Evolutionary conservation across 73 alveolate genomes (phyloP).

Genomic region (Stentor coeruleus): DNA sequence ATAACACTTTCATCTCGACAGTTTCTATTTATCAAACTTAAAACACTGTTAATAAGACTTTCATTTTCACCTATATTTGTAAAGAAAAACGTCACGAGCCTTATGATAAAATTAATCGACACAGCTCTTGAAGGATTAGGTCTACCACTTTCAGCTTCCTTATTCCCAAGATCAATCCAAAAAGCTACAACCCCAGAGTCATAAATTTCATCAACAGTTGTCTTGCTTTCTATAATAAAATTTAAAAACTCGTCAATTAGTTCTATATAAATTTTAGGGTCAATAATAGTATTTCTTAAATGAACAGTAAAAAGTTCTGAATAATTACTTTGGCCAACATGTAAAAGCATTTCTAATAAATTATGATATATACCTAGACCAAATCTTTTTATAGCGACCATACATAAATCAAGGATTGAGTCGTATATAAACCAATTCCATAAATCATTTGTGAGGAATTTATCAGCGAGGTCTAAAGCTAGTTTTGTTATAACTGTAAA

Average conservation of each 20-base stretch:
- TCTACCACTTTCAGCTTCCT: slow-evolving; percentile 32
- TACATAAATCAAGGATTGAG: slow-evolving; percentile 60
- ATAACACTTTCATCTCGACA: slow-evolving; percentile 40
- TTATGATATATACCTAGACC: not conserved
- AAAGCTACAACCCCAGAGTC: slow-evolving; percentile 45
- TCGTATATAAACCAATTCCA: slow-evolving; percentile 52
- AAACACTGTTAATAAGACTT: slow-evolving; percentile 35
- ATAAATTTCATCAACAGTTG: slow-evolving; percentile 28
- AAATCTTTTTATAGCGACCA: slow-evolving; percentile 39
- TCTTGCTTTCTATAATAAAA: slow-evolving; percentile 19
- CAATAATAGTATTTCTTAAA: slow-evolving; percentile 22
- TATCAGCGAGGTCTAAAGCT: slow-evolving; percentile 51
- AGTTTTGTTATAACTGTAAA: slow-evolving; percentile 37
- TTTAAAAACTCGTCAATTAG: slow-evolving; percentile 27
- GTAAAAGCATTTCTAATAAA: slow-evolving; percentile 28
- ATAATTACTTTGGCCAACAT: slow-evolving; percentile 41
- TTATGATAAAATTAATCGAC: slow-evolving; percentile 46
- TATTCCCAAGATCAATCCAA: slow-evolving; percentile 35
- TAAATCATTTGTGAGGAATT: not conserved
- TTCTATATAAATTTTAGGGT: slow-evolving; percentile 20
- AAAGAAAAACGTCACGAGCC: slow-evolving; percentile 39
- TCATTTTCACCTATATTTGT: slow-evolving; percentile 24
- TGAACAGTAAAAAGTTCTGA: slow-evolving; percentile 51
- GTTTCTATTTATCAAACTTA: slow-evolving; percentile 41
- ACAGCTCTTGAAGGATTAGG: slow-evolving; percentile 32